Percentiles rank a stretch among this genome's conserved stretches.
Conservation (phyloP, 192 early-diverging fungal species). For the Umbelopsis ramanniana region DNA sequence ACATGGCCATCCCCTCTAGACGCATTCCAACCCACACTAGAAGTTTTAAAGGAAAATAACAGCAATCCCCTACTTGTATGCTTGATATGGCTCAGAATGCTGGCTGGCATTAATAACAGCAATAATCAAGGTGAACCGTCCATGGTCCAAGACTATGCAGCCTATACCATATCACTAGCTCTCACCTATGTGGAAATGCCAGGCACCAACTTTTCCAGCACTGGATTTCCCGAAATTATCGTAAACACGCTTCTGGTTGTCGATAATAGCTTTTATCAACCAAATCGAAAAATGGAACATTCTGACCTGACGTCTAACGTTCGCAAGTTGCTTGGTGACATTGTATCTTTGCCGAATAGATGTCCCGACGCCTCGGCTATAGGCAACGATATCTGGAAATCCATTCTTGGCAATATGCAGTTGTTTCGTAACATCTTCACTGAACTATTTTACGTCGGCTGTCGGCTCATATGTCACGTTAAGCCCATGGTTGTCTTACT, state of each 20-base stretch:
- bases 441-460: neutral
- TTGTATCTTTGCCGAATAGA: neutral
- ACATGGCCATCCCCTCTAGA: slow-evolving; percentile 7
- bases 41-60: neutral
- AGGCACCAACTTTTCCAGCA: slow-evolving; percentile 1
- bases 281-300: neutral
- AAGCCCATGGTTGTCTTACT: neutral
- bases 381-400: neutral
- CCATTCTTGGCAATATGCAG: neutral
- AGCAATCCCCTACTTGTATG: neutral
- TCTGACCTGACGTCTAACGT: neutral
- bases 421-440: neutral
- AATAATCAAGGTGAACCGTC: neutral
- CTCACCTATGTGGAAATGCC: neutral
- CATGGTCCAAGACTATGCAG: neutral
- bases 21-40: neutral
- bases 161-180: neutral
- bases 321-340: neutral
- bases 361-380: neutral
- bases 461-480: neutral
- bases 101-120: neutral
- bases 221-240: neutral
- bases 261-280: neutral
- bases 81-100: neutral
- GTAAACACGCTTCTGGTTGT: neutral